Conservation (phyloP, 2,329 filamentous ascomycete species). For the Thermochaetoides dissita region DNA sequence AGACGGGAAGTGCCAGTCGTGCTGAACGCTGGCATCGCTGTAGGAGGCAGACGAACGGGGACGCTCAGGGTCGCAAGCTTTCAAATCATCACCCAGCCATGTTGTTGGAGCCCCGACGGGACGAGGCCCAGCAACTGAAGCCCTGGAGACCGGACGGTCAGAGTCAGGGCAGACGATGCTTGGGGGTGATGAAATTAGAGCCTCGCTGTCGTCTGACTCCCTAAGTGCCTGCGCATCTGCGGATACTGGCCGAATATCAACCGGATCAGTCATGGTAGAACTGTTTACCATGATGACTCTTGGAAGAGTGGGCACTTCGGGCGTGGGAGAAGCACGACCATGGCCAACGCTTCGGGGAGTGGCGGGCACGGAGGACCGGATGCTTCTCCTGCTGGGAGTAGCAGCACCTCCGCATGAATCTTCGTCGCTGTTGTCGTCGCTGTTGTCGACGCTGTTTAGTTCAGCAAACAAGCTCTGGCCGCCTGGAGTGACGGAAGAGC, state of each 20-base stretch:
- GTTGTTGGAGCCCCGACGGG: slow-evolving; percentile 15
- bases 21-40: slow-evolving; percentile 39
- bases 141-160: slow-evolving; percentile 30
- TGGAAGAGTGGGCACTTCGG: slow-evolving; percentile 35
- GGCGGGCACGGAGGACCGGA: slow-evolving; percentile 32
- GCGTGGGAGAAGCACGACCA: slow-evolving; percentile 30
- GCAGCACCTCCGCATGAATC: slow-evolving; percentile 42
- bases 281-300: slow-evolving; percentile 47
- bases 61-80: slow-evolving; percentile 21
- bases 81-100: slow-evolving; percentile 14
- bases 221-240: slow-evolving; percentile 6
- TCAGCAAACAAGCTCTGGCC: slow-evolving; percentile 77
- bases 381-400: slow-evolving; percentile 38
- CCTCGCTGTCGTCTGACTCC: slow-evolving; percentile 2
- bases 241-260: slow-evolving; percentile 23
- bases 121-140: slow-evolving; percentile 25
- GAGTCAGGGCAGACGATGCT: slow-evolving; percentile 18
- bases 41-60: slow-evolving; percentile 35
- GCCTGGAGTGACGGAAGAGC: slow-evolving; percentile 33
- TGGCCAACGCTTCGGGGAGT: slow-evolving; percentile 35
- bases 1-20: slow-evolving; percentile 32
- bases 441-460: slow-evolving; percentile 67
- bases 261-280: slow-evolving; percentile 46
- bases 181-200: slow-evolving; percentile 9
- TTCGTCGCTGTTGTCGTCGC: slow-evolving; percentile 62